phyloP scores from a whole-genome alignment of 352 stramenopile species.

The Phytophthora macrochlamydospora region DNA sequence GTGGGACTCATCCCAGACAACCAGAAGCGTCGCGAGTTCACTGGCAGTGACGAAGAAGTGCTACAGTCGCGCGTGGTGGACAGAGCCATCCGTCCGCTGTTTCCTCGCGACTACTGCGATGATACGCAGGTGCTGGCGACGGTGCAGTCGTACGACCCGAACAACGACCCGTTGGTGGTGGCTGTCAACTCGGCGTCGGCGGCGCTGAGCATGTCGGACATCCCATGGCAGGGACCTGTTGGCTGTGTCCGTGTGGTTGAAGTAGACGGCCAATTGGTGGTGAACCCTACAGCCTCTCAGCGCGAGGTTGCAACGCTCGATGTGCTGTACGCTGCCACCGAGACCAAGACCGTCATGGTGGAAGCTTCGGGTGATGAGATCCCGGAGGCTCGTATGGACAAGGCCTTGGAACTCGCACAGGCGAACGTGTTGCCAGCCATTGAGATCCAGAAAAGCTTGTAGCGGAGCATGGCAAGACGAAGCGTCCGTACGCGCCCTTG shows the following conservation, averaged over 20 bases:
- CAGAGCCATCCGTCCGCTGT: slow-evolving; percentile 94
- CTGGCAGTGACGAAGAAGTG: slow-evolving; percentile 94
- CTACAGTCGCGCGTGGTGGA: slow-evolving; percentile 97
- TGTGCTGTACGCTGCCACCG: slow-evolving; percentile 86
- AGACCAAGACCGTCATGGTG: slow-evolving; percentile 86
- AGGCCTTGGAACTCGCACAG: slow-evolving; percentile 84
- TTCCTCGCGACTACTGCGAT: slow-evolving; percentile 93
- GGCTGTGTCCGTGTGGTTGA: slow-evolving; percentile 90
- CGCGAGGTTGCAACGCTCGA: slow-evolving; percentile 76
- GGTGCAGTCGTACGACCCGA: slow-evolving; percentile 85
- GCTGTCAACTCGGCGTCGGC: slow-evolving; percentile 90
- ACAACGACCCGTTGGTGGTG: slow-evolving; percentile 89
- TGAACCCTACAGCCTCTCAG: slow-evolving; percentile 89
- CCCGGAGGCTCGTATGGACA: slow-evolving; percentile 67
- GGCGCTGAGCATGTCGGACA: slow-evolving; percentile 83
- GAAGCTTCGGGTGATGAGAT: slow-evolving; percentile 85
- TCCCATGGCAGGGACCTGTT: slow-evolving; percentile 91
- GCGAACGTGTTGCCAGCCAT: slow-evolving; percentile 58
- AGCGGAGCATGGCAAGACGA: slow-evolving; percentile 61
- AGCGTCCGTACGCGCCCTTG: slow-evolving; percentile 64
- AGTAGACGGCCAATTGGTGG: slow-evolving; percentile 86
- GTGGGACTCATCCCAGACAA: slow-evolving; percentile 90
- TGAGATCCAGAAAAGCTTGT: slow-evolving; percentile 64
- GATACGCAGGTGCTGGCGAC: slow-evolving; percentile 95
- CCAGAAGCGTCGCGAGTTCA: slow-evolving; percentile 87